Evolutionary conservation across 768 basidiomycete species (phyloP).

Genomic region (Gyrodon lividus): DNA sequence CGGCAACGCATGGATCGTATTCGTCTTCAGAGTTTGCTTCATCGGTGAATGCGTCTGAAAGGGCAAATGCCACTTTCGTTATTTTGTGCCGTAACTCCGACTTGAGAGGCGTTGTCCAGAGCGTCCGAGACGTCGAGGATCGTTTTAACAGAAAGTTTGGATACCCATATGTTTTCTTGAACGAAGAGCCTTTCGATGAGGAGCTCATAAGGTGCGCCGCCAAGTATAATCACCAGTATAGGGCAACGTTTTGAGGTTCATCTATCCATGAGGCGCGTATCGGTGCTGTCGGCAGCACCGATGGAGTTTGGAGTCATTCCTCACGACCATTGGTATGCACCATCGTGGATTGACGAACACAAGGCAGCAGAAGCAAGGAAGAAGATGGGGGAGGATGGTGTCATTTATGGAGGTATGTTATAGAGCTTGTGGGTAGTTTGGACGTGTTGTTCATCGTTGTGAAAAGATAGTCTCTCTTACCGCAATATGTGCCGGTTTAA

Average conservation of each 20-base stretch:
- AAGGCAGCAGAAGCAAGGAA: constrained; percentile 50
- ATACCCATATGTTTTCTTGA: constrained; percentile 67
- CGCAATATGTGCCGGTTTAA: constrained; percentile 80
- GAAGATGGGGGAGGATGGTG: constrained; percentile 46
- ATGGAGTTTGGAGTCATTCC: constrained; percentile 62
- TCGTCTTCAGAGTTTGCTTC: neutral
- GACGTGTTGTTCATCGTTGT: neutral
- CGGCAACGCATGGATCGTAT: neutral
- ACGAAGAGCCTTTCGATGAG: constrained; percentile 57
- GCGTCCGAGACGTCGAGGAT: constrained; percentile 55
- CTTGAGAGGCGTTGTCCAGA: constrained; percentile 42
- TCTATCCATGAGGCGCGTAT: constrained; percentile 27
- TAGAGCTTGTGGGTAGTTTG: neutral
- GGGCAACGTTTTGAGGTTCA: constrained; percentile 15
- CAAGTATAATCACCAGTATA: neutral
- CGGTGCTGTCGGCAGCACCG: constrained; percentile 41
- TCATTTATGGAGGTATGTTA: constrained; percentile 50
- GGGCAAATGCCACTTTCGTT: constrained; percentile 60
- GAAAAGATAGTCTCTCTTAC: constrained; percentile 36
- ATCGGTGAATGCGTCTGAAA: constrained; percentile 1
- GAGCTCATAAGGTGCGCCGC: constrained; percentile 44
- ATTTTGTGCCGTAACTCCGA: constrained; percentile 54
- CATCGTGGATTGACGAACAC: constrained; percentile 70
- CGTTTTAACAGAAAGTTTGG: constrained; percentile 54
- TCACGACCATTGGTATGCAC: constrained; percentile 64